These are phyloP conservation scores for Astrephomene gubernaculifera DNA, from an alignment of 139 green algal genomes.

Conservation along the genomic window DNA sequence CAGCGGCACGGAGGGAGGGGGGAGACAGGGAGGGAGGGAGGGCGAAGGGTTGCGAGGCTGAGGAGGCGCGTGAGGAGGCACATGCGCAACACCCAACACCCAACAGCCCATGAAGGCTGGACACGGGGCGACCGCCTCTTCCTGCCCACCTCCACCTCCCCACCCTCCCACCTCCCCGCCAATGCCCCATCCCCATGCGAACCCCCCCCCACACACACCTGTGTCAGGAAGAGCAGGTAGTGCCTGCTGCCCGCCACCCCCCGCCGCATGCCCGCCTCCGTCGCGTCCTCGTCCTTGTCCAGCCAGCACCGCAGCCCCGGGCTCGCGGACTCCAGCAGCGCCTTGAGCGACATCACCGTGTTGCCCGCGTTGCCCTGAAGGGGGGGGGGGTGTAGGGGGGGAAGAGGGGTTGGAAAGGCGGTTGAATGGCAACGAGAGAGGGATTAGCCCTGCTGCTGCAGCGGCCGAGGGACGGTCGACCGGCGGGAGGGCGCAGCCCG, in stretches of 20 bases:
- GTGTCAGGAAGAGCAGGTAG: conserved; percentile 43
- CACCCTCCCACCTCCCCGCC: neutral
- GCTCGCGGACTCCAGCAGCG: conserved; percentile 32
- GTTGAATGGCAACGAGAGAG: neutral
- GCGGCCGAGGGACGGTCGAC: too few species aligned
- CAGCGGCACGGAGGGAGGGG: neutral
- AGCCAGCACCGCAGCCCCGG: conserved; percentile 43
- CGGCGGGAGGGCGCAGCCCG: too few species aligned
- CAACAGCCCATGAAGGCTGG: neutral
- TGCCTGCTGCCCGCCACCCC: conserved; percentile 19
- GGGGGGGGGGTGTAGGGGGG: neutral
- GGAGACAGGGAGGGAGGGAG: neutral
- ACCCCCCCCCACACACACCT: neutral
- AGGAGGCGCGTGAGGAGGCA: neutral
- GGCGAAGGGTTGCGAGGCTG: neutral
- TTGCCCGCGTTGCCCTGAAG: conserved; percentile 37
- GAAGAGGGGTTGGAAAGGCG: neutral
- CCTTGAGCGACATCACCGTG: conserved; percentile 40
- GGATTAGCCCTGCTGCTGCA: too few species aligned
- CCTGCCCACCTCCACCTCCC: neutral
- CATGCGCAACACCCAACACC: neutral
- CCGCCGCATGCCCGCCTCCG: conserved; percentile 31
- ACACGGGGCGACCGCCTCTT: neutral
- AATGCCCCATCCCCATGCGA: too few species aligned
- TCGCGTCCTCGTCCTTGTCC: conserved; percentile 48